Percentiles rank a stretch among this genome's conserved stretches.
Evolutionary conservation across 23 red algal genomes (phyloP).

Genomic region (Agarophyton chilense): DNA sequence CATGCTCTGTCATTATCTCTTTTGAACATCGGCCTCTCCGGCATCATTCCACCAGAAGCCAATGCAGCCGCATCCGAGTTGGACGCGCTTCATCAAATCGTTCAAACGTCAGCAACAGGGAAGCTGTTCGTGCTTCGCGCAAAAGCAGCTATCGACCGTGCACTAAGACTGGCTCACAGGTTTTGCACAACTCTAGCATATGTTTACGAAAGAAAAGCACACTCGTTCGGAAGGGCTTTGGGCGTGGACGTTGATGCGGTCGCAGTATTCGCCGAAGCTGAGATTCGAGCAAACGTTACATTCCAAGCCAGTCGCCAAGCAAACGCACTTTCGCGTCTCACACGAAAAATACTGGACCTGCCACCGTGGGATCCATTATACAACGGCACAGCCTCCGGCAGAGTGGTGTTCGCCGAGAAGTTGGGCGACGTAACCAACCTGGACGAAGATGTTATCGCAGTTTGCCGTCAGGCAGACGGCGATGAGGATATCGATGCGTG

Average conservation of each 20-base stretch:
- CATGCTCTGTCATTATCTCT: constrained; percentile 25
- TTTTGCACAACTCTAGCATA: constrained; percentile 51
- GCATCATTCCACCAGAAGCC: constrained; percentile 48
- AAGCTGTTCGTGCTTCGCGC: constrained; percentile 35
- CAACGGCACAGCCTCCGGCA: constrained; percentile 52
- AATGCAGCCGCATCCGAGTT: constrained; percentile 54
- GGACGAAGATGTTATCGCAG: constrained; percentile 12
- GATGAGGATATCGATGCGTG: constrained; percentile 75
- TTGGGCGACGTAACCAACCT: constrained; percentile 31
- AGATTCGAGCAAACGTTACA: constrained; percentile 62
- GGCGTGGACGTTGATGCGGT: constrained; percentile 51
- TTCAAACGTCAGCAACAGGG: not conserved
- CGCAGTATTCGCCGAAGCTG: constrained; percentile 75
- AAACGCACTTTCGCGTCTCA: not conserved
- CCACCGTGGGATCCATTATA: constrained; percentile 78
- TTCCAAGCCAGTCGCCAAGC: constrained; percentile 76
- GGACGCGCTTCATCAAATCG: constrained; percentile 17
- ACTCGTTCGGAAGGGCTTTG: constrained; percentile 36
- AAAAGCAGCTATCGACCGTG: constrained; percentile 69
- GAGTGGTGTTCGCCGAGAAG: constrained; percentile 40
- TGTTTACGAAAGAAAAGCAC: constrained; percentile 48
- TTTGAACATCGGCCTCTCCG: constrained; percentile 51
- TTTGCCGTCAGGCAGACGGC: constrained; percentile 57
- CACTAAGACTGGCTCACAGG: constrained; percentile 35
- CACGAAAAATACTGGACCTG: constrained; percentile 35